phyloP scores from a whole-genome alignment of 345 rosid genomes.

The Arabis hirsuta region DNA sequence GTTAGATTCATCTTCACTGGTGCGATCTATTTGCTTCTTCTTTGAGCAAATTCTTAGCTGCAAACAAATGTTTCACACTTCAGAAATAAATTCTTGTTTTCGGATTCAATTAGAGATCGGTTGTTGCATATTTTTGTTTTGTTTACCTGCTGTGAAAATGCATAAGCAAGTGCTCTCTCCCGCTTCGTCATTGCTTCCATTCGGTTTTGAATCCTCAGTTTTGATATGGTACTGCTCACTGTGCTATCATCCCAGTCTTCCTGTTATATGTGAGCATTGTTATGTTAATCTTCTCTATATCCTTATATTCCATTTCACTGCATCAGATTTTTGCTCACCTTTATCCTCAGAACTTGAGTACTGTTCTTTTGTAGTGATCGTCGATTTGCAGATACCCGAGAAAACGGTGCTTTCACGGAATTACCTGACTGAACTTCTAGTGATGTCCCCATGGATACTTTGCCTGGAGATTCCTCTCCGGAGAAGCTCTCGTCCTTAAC shows the following conservation, averaged over 20 bases:
- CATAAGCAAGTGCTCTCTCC: conserved; percentile 88
- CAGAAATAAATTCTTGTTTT: background rate
- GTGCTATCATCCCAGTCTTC: conserved; percentile 97
- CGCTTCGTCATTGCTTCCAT: conserved; percentile 78
- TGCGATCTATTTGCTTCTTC: conserved; percentile 55
- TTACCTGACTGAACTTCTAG: conserved; percentile 74
- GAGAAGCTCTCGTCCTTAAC: conserved; percentile 36
- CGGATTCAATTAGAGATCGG: background rate
- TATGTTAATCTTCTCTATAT: background rate
- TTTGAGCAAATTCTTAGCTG: conserved; percentile 75
- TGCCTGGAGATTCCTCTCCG: conserved; percentile 53
- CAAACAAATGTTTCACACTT: conserved; percentile 14
- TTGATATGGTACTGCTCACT: conserved; percentile 68
- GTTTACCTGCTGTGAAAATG: conserved; percentile 85
- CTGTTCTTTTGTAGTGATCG: conserved; percentile 51
- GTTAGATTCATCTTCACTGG: conserved; percentile 50
- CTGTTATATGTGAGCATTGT: conserved; percentile 45
- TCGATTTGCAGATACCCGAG: conserved; percentile 39
- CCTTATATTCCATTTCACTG: background rate
- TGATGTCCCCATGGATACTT: conserved; percentile 64
- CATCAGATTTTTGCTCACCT: conserved; percentile 49
- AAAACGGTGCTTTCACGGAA: conserved; percentile 53
- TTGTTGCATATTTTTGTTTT: background rate
- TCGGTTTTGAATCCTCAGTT: conserved; percentile 67
- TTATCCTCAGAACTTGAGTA: conserved; percentile 55